These are phyloP conservation scores for Selaginella moellendorffii DNA, from an alignment of 75 land plant genomes.

Conservation along the genomic window DNA sequence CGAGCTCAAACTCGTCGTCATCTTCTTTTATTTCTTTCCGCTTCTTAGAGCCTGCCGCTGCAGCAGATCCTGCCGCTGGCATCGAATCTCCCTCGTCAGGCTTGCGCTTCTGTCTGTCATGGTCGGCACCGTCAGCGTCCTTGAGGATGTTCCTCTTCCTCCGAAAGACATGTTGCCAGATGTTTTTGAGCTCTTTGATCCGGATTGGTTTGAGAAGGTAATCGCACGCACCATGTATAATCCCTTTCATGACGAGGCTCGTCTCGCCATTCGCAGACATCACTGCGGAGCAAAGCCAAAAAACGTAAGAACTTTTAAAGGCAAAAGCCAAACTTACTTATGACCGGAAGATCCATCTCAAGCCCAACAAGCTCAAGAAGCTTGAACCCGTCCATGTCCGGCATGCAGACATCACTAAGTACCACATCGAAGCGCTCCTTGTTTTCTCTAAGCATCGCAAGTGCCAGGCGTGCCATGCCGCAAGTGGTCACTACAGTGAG, in stretches of 20 bases:
- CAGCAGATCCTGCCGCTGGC: no score
- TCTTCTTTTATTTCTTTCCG: slow-evolving; percentile 29
- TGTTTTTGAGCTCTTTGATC: slow-evolving; percentile 84
- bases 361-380: slow-evolving; percentile 91
- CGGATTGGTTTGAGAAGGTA: slow-evolving; percentile 86
- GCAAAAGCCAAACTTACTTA: slow-evolving; percentile 81
- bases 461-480: slow-evolving; percentile 51
- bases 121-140: slow-evolving; percentile 18
- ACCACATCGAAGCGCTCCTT: slow-evolving; percentile 78
- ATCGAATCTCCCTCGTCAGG: slow-evolving; percentile 1
- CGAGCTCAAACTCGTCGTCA: slow-evolving; percentile 42
- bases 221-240: slow-evolving; percentile 94
- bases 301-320: no score
- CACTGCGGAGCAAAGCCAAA: slow-evolving; percentile 39
- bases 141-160: slow-evolving; percentile 20
- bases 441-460: slow-evolving; percentile 63
- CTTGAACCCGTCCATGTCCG: slow-evolving; percentile 98
- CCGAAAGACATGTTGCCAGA: slow-evolving; percentile 96
- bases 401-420: slow-evolving; percentile 97
- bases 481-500: slow-evolving; percentile 73
- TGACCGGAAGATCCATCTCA: slow-evolving; percentile 95
- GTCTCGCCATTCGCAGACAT: slow-evolving; percentile 99
- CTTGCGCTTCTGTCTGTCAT: slow-evolving; percentile 27
- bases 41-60: slow-evolving; percentile 27
- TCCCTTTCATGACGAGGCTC: slow-evolving; percentile 87